These are phyloP conservation scores for Kwoniella heveanensis DNA, from an alignment of 768 basidiomycete genomes.

Conservation along the genomic window DNA sequence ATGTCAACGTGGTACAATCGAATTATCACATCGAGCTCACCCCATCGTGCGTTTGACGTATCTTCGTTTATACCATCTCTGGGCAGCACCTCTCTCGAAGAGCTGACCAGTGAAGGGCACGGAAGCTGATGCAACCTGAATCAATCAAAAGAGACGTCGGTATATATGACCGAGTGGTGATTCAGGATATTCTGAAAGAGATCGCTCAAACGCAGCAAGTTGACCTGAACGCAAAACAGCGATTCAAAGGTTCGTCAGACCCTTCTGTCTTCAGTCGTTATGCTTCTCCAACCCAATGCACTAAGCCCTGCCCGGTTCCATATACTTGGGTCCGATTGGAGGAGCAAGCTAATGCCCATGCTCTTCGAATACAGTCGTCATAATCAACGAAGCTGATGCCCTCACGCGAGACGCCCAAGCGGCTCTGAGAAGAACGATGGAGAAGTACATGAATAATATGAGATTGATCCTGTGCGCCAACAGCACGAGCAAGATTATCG, in stretches of 20 bases:
- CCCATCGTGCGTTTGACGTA: slow-evolving; percentile 69
- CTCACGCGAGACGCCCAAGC: slow-evolving; percentile 95
- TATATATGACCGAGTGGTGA: slow-evolving; percentile 89
- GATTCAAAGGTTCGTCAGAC: slow-evolving; percentile 78
- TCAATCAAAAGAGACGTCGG: slow-evolving; percentile 76
- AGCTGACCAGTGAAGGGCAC: background rate
- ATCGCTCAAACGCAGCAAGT: slow-evolving; percentile 99
- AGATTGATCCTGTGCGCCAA: slow-evolving; percentile 95
- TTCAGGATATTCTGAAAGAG: slow-evolving; percentile 95
- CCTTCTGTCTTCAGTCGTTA: background rate
- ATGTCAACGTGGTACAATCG: slow-evolving; percentile 94
- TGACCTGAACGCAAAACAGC: slow-evolving; percentile 88
- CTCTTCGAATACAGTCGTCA: slow-evolving; percentile 69
- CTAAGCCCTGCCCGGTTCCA: too few relatives aligned
- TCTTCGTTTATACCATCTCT: background rate
- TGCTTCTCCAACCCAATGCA: too few relatives aligned
- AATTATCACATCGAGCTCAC: slow-evolving; percentile 98
- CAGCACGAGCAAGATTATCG: slow-evolving; percentile 91
- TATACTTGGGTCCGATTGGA: too few relatives aligned
- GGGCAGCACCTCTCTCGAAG: background rate
- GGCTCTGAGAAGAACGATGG: slow-evolving; percentile 95
- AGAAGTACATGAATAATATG: slow-evolving; percentile 98
- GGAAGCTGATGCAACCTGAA: background rate
- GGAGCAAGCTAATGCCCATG: too few relatives aligned
- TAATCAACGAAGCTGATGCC: slow-evolving; percentile 96